Base-by-base conservation (phyloP, 1,284 basidiomycete genomes). In the Spongispora temasekensis region DNA sequence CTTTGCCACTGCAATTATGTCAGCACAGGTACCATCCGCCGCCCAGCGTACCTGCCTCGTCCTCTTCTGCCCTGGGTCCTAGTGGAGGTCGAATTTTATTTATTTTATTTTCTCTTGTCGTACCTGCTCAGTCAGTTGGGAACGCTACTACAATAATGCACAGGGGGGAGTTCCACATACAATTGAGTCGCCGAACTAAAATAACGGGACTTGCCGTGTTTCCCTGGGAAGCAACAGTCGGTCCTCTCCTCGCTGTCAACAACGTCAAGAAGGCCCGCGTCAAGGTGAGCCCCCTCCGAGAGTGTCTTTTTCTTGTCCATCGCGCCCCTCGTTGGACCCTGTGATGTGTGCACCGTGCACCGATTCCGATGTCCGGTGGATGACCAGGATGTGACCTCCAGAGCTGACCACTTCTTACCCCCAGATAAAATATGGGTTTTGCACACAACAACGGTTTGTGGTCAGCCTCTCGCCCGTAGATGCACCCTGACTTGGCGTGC, bases 391-490 rank as follows among this genome's bases (percentile, higher is more conserved):
- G 79, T 74, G 75, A 74, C n/a, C n/a, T 64, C 61, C 27, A 17
- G 58, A 40, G 53, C 70, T 73, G 53, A 76, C 56, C 19, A 5
- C 51, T 52, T 46, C 51, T 44, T 55, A 30, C 57, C 42, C 32
- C 12, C 63, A 77, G 76, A 70, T 78, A 81, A 79, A 69, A 73
- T 67, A 91, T 91, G 89, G 89, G 89, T 86, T 91, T 91, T 76
- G 80, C 77, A 68, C 86, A 90, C 81, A 92, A 92, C 79, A 92
- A 91, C 84, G 89, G 89, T 90, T 57, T 70, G 84, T 78, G 50
- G 44, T 35, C 15, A 51, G 51, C 31, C 7, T 53, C 46, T 62
- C 53, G 34, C 37, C 61, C n/a, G n/a, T n/a, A n/a, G n/a, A n/a
- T n/a, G 55, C 37, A 27, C 21, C 60, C 64, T 66, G 42, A 68